Conservation (phyloP, 768 basidiomycete species). For the Suillus americanus region DNA sequence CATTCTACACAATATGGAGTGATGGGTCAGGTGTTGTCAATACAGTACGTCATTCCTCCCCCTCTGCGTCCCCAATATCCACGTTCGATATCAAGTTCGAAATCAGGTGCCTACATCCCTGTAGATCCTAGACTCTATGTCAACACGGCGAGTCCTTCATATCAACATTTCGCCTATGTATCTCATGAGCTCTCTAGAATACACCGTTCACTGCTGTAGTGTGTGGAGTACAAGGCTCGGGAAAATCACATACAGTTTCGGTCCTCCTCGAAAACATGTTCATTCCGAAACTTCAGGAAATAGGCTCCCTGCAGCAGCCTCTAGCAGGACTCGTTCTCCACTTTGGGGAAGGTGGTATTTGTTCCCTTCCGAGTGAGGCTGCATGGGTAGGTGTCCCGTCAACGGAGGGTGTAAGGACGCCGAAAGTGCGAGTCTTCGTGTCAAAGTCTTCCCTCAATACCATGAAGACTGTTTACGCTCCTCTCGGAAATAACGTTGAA, state of each 20-base stretch:
- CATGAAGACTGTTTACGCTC: conserved; percentile 47
- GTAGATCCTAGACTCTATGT: conserved; percentile 52
- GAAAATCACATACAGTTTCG: conserved; percentile 64
- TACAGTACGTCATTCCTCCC: conserved; percentile 32
- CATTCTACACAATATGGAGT: conserved; percentile 51
- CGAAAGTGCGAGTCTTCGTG: conserved; percentile 43
- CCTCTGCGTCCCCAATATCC: neutral
- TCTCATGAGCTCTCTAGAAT: conserved; percentile 39
- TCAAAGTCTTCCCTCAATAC: conserved; percentile 52
- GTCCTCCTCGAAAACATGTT: conserved; percentile 63
- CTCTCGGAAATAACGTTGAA: conserved; percentile 40
- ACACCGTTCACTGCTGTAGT: conserved; percentile 66
- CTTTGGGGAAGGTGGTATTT: conserved; percentile 57
- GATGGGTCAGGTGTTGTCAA: conserved; percentile 41
- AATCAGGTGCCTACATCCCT: conserved; percentile 26
- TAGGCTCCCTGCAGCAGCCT: conserved; percentile 48
- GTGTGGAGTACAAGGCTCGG: conserved; percentile 65
- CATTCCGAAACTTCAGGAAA: conserved; percentile 41
- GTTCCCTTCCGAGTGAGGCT: conserved; percentile 53
- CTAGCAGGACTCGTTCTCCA: conserved; percentile 61
- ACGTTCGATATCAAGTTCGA: conserved; percentile 23
- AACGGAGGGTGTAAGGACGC: conserved; percentile 11
- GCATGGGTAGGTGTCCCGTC: conserved; percentile 46
- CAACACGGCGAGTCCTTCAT: conserved; percentile 46
- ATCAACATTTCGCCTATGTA: neutral